Base-by-base conservation (phyloP, 352 stramenopile genomes). In the Globisporangium cylindrosporum region DNA sequence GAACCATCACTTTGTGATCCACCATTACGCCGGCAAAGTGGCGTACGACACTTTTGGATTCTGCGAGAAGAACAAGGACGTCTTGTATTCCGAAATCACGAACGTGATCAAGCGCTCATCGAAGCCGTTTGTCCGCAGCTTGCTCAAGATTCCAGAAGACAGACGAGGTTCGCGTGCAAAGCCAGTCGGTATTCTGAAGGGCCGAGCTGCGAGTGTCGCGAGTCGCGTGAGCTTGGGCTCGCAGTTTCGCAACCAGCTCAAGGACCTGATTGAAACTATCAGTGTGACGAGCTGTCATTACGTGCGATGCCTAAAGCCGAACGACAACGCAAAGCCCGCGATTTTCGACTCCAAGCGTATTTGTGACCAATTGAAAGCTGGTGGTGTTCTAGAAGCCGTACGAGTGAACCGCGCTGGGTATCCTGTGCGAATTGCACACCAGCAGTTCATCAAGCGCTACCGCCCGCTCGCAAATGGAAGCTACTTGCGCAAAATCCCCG, bases 381-480 rank as follows among this genome's bases (percentile, higher is more conserved):
- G 96, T 71, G 98, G 98, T 85, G 97, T 99, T n/a, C 88, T 99
- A 9, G 98, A 99, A 78, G 98, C 98, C 9, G 97, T 99, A 29
- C 92, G 97, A 56, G 97, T 99, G 22, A 98, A 98, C 67, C 93
- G 97, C 51, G 90, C 97, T 43, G 98, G 98, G 4, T 99, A 99
- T 76, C 97, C 98, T 32, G 97, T 99, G 63, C 96, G 98, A 68
- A 89, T 99, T 25, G 82, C 81, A 41, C 97, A 99, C 74, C 73
- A 93, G 65, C 84, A 95, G 67, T 99, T 99, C 64, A 75, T 95
- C 41, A 90, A 94, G 73, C 97, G 87, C 9, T 93, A 97, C 66
- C 86, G 89, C 20, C 82, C 90, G n/a, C 74, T 97, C 1, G 83
- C 76, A 3, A 92, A 91, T 25, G 78, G 78, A 38, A 63, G 77